A percentile compares a stretch with the other conserved stretches of the same genome.
These are phyloP conservation scores for Haematococcus sp. DNA, from an alignment of 139 green algal species.

Conservation along the genomic window DNA sequence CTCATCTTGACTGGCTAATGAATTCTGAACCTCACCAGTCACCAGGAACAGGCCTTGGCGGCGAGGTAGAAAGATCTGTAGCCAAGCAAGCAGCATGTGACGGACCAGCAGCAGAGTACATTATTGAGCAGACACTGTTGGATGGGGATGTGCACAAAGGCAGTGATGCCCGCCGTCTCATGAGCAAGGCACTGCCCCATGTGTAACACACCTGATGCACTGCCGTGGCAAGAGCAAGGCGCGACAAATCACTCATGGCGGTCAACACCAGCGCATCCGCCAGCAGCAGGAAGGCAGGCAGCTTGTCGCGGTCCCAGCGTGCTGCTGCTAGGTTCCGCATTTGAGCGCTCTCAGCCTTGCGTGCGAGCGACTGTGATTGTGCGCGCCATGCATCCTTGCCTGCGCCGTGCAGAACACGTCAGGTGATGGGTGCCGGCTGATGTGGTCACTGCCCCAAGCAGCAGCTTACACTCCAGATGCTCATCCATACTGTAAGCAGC, in stretches of 20 bases:
- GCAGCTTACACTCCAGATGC: no score
- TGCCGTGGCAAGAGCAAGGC: constrained; percentile 21
- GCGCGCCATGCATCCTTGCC: not conserved
- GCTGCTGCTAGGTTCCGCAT: constrained; percentile 14
- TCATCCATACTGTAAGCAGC: no score
- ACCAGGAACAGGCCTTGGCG: constrained; percentile 6
- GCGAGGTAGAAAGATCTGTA: constrained; percentile 7
- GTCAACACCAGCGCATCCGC: constrained; percentile 29
- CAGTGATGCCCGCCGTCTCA: no score
- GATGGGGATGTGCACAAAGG: no score
- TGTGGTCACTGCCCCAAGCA: no score
- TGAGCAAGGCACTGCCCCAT: not conserved
- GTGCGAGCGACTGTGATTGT: no score
- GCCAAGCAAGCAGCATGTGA: not conserved
- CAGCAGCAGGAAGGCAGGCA: constrained; percentile 29
- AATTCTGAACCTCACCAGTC: not conserved
- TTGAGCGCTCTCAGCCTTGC: not conserved
- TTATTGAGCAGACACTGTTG: no score
- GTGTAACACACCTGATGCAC: constrained; percentile 16
- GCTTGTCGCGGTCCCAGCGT: constrained; percentile 11
- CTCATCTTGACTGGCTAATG: no score
- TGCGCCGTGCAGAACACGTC: not conserved
- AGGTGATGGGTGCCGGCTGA: no score
- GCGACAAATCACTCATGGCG: constrained; percentile 26
- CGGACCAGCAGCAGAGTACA: no score